phyloP scores from a whole-genome alignment of 768 basidiomycete genomes.

The Candolleomyces aberdarensis region DNA sequence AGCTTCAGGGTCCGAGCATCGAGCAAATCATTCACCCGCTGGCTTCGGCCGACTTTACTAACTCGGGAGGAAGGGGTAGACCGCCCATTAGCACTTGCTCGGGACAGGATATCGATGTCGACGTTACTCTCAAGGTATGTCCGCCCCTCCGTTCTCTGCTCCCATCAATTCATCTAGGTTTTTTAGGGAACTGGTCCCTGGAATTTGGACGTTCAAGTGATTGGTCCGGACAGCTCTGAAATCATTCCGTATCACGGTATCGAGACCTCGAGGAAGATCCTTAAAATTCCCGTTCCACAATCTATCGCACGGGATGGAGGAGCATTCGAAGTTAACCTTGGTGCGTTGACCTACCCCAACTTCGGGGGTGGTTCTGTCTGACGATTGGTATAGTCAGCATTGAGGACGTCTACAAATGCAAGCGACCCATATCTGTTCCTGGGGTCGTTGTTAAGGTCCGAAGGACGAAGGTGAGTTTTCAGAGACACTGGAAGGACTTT shows the following conservation, averaged over 20 bases:
- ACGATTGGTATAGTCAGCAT: constrained; percentile 59
- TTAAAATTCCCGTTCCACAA: constrained; percentile 68
- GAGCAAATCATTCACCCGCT: constrained; percentile 89
- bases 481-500: no score
- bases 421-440: constrained; percentile 68
- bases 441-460: constrained; percentile 84
- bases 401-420: constrained; percentile 87
- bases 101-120: constrained; percentile 69
- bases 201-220: constrained; percentile 80
- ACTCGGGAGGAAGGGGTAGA: constrained; percentile 41
- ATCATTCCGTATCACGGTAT: constrained; percentile 55
- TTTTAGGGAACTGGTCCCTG: constrained; percentile 80
- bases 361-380: neutral
- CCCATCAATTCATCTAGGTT: neutral
- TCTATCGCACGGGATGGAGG: constrained; percentile 67
- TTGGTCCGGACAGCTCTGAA: constrained; percentile 68
- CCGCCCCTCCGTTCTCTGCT: neutral
- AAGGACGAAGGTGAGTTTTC: constrained; percentile 58
- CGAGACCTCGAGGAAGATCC: constrained; percentile 46
- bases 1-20: constrained; percentile 72
- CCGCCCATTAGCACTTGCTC: constrained; percentile 73
- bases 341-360: constrained; percentile 34
- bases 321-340: constrained; percentile 73
- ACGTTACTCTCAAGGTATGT: constrained; percentile 76
- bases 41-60: constrained; percentile 73